Conservation (phyloP, 495 filamentous ascomycete species). For the Tuber microsphaerosporum region DNA sequence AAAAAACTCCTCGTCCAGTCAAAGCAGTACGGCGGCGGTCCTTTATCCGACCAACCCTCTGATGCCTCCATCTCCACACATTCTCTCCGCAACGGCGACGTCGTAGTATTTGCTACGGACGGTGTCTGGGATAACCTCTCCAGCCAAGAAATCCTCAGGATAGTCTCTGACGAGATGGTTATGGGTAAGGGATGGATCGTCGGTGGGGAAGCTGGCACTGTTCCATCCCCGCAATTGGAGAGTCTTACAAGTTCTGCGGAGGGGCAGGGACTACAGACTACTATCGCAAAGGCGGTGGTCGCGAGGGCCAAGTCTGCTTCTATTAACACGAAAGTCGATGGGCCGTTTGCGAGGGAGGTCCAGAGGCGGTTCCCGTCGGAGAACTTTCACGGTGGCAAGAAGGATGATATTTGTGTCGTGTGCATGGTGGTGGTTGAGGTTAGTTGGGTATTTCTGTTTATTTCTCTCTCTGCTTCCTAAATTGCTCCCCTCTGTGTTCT, state of each 20-base stretch:
- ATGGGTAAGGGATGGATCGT: conserved; percentile 64
- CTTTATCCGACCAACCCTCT: conserved; percentile 68
- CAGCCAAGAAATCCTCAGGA: conserved; percentile 72
- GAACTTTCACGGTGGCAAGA: conserved; percentile 68
- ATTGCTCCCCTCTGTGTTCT: background rate
- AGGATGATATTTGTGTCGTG: conserved; percentile 43
- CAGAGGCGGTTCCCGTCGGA: conserved; percentile 70
- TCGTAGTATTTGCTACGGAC: conserved; percentile 84
- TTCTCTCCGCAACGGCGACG: conserved; percentile 76
- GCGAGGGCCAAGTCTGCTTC: conserved; percentile 77
- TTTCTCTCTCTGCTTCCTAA: background rate
- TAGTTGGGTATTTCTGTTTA: conserved; percentile 8
- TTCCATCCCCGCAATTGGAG: conserved; percentile 23
- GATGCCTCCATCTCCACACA: conserved; percentile 76
- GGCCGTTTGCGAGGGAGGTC: conserved; percentile 90
- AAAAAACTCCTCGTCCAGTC: conserved; percentile 67
- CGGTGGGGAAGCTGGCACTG: conserved; percentile 45
- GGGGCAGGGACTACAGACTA: conserved; percentile 54
- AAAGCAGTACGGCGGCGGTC: conserved; percentile 70
- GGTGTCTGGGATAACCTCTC: conserved; percentile 97
- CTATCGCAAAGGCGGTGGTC: conserved; percentile 70
- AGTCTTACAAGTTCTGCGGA: conserved; percentile 17
- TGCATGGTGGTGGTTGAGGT: conserved; percentile 39
- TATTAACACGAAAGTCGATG: conserved; percentile 66
- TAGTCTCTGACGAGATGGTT: conserved; percentile 69